Percentiles rank a stretch among this genome's conserved stretches.
Evolutionary conservation across 2,329 filamentous ascomycete species (phyloP).

Genomic region (Tolypocladium sp.): DNA sequence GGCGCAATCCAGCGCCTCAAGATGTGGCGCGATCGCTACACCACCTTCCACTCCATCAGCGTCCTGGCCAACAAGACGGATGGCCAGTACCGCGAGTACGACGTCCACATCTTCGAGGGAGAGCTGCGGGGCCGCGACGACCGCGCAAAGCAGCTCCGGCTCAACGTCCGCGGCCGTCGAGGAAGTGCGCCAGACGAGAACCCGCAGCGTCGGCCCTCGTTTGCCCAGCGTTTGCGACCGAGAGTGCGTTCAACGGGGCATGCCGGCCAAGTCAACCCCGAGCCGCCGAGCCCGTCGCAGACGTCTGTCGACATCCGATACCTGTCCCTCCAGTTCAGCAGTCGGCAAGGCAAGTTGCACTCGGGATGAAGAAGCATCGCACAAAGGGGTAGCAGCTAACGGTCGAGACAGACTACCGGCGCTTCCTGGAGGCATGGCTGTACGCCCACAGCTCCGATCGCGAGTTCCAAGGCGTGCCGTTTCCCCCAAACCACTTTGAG

Average conservation of each 20-base stretch:
- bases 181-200: conserved; percentile 29
- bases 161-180: conserved; percentile 30
- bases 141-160: conserved; percentile 32
- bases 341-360: conserved; percentile 30
- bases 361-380: background rate
- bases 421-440: conserved; percentile 37
- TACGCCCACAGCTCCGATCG: conserved; percentile 35
- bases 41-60: conserved; percentile 36
- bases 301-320: conserved; percentile 33
- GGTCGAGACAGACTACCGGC: conserved; percentile 28
- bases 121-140: conserved; percentile 38
- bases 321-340: conserved; percentile 40
- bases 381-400: background rate
- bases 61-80: conserved; percentile 38
- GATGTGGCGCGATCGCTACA: conserved; percentile 40
- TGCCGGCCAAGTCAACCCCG: conserved; percentile 7
- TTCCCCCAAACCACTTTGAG: conserved; percentile 35
- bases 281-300: conserved; percentile 13
- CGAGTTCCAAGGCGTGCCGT: conserved; percentile 35
- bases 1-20: conserved; percentile 43
- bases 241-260: conserved; percentile 22
- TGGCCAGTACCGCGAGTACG: conserved; percentile 37
- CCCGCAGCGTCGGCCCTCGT: conserved; percentile 30
- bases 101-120: conserved; percentile 36
- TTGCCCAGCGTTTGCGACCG: conserved; percentile 32